Evolutionary conservation across 73 alveolate genomes (phyloP).

Genomic region (Tetrahymena malaccensis): DNA sequence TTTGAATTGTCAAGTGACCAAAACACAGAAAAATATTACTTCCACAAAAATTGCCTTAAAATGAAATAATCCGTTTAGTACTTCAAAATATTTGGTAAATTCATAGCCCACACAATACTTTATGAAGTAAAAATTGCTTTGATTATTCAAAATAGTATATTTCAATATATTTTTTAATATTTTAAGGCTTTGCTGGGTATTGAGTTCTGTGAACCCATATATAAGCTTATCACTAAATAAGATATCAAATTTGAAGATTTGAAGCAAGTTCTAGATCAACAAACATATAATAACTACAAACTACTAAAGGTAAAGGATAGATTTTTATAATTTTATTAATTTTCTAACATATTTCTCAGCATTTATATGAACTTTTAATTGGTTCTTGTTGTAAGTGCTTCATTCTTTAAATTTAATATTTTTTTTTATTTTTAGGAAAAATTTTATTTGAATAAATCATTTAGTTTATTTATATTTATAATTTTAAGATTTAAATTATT

Average conservation of each 20-base stretch:
- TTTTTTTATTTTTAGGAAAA: no score
- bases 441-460: no score
- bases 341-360: no score
- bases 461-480: no score
- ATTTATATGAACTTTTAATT: no score
- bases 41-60: constrained; percentile 1
- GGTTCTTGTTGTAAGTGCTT: no score
- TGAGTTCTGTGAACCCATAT: not conserved
- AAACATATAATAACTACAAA: not conserved
- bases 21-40: constrained; percentile 5
- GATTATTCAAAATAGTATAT: no score
- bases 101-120: constrained; percentile 21
- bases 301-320: not conserved
- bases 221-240: not conserved
- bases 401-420: no score
- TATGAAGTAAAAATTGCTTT: not conserved
- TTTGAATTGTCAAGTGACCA: not conserved
- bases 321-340: no score
- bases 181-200: not conserved
- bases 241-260: not conserved
- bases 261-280: not conserved
- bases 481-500: no score
- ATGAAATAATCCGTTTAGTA: not conserved
- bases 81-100: constrained; percentile 25
- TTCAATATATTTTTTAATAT: not conserved